These are phyloP conservation scores for Komagataella mondaviorum DNA, from an alignment of 805 yeast genomes.

Conservation along the genomic window DNA sequence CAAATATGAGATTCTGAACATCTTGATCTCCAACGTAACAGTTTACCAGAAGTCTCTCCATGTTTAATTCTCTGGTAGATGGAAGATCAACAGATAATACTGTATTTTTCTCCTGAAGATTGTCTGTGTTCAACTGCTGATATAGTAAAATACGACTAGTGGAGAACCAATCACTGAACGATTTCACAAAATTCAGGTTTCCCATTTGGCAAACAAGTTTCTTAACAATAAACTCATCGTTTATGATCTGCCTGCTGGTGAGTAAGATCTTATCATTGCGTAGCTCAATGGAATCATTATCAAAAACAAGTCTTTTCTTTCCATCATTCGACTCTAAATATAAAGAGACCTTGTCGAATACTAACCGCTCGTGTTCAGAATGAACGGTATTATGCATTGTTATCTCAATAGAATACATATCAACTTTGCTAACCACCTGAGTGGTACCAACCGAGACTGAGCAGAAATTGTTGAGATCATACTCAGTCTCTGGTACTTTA, in stretches of 20 bases:
- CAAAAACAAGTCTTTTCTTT: neutral
- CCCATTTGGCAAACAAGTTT: neutral
- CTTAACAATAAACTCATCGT: neutral
- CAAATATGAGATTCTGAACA: constrained; percentile 11
- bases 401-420: neutral
- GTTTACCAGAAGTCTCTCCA: constrained; percentile 13
- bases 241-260: neutral
- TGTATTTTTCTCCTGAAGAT: neutral
- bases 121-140: neutral
- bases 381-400: neutral
- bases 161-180: neutral
- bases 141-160: neutral
- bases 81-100: constrained; percentile 8
- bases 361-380: neutral
- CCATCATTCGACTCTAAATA: neutral
- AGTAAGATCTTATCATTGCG: neutral
- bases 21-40: constrained; percentile 19
- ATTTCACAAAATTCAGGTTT: neutral
- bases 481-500: neutral
- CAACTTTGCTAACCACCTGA: neutral
- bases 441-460: neutral
- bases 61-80: constrained; percentile 15
- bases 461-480: neutral
- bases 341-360: neutral
- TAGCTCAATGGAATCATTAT: neutral